These are phyloP conservation scores for Myxozyma neotropica DNA, from an alignment of 805 yeast species.

Conservation along the genomic window DNA sequence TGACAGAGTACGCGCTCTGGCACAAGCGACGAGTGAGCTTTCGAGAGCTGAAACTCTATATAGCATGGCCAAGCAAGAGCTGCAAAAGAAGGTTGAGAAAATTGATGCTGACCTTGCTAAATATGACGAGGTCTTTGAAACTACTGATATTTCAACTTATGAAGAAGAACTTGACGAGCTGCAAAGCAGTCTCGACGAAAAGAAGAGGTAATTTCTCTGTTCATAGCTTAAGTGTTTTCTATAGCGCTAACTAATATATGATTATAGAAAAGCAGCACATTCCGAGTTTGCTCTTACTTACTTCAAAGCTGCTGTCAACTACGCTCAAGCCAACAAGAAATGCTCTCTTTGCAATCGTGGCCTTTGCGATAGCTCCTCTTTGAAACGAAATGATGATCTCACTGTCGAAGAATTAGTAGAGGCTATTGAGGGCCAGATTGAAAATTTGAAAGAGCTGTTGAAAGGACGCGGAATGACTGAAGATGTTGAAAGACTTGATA, in stretches of 20 bases:
- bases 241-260: neutral
- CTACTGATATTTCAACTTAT: slow-evolving; percentile 44
- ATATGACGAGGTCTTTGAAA: slow-evolving; percentile 10
- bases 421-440: slow-evolving; percentile 6
- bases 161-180: slow-evolving; percentile 54
- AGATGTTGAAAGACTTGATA: slow-evolving; percentile 1
- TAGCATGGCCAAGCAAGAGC: slow-evolving; percentile 27
- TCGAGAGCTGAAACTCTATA: slow-evolving; percentile 33
- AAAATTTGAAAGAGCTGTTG: neutral
- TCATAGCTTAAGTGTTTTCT: slow-evolving; percentile 15
- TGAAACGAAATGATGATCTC: slow-evolving; percentile 26
- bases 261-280: slow-evolving; percentile 7
- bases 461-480: slow-evolving; percentile 1
- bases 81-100: slow-evolving; percentile 20
- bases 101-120: neutral
- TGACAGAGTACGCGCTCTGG: slow-evolving; percentile 27
- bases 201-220: slow-evolving; percentile 1
- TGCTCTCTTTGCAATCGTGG: slow-evolving; percentile 76
- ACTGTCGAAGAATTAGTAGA: slow-evolving; percentile 13
- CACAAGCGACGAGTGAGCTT: slow-evolving; percentile 32
- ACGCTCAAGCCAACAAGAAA: slow-evolving; percentile 58
- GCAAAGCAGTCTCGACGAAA: slow-evolving; percentile 56
- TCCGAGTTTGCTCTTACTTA: slow-evolving; percentile 68
- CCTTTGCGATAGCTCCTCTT: slow-evolving; percentile 51
- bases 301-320: slow-evolving; percentile 66